Conservation (phyloP, 2,329 filamentous ascomycete genomes). For the Colletotrichum lindemuthianum region DNA sequence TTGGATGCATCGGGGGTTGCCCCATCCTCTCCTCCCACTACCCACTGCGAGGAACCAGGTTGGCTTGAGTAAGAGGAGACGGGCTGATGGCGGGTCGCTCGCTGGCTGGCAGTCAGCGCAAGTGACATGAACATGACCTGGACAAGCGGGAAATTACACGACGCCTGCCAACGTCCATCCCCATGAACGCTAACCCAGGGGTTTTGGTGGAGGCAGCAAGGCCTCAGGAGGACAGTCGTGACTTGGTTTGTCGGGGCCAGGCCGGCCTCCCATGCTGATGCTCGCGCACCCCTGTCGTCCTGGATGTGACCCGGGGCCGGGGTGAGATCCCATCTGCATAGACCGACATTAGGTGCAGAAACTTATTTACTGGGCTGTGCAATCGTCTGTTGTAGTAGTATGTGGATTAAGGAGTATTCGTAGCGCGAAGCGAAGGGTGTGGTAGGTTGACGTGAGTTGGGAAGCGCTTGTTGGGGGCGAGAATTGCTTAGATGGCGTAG, state of each 20-base stretch:
- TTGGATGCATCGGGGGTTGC: too few species aligned
- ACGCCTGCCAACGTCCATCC: constrained; percentile 23
- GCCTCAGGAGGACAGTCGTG: constrained; percentile 31
- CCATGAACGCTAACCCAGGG: constrained; percentile 37
- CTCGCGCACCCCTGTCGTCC: constrained; percentile 3
- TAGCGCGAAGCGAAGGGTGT: not conserved
- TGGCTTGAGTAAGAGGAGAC: constrained; percentile 24
- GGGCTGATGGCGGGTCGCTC: not conserved
- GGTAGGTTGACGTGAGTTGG: constrained; percentile 19
- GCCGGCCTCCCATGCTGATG: constrained; percentile 15
- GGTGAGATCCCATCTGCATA: constrained; percentile 32
- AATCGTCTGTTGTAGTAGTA: not conserved
- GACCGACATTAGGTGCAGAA: constrained; percentile 3
- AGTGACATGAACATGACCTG: not conserved
- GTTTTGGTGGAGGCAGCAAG: constrained; percentile 35
- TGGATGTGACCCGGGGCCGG: constrained; percentile 14
- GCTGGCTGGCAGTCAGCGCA: constrained; percentile 2
- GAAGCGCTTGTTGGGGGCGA: constrained; percentile 27
- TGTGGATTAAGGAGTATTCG: not conserved
- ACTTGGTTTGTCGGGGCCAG: constrained; percentile 24
- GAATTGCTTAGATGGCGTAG: constrained; percentile 9
- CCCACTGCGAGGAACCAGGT: constrained; percentile 1
- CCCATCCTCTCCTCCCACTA: not conserved
- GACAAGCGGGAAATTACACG: constrained; percentile 36
- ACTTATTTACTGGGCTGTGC: constrained; percentile 18